phyloP scores from a whole-genome alignment of 2,329 filamentous ascomycete species.

The Nemania sp. region DNA sequence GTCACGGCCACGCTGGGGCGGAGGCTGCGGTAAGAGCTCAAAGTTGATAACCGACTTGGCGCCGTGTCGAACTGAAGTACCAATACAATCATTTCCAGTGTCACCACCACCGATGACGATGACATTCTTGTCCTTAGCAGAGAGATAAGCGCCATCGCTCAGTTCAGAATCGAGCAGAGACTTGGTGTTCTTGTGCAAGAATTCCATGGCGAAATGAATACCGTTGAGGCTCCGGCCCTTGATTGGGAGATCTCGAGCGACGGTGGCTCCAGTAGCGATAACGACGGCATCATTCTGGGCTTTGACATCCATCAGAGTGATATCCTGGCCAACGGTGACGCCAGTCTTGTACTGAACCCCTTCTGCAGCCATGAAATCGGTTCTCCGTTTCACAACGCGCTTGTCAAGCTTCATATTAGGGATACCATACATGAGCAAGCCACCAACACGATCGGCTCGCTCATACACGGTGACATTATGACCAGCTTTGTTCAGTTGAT shows the following conservation, averaged over 20 bases:
- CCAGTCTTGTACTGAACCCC: slow-evolving; percentile 81
- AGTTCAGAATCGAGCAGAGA: slow-evolving; percentile 91
- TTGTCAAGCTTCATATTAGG: slow-evolving; percentile 99
- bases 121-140: slow-evolving; percentile 93
- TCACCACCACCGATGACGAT: slow-evolving; percentile 97
- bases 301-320: slow-evolving; percentile 72
- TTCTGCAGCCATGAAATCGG: slow-evolving; percentile 91
- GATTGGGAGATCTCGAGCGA: slow-evolving; percentile 89
- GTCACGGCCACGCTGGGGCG: slow-evolving; percentile 84
- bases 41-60: slow-evolving; percentile 97
- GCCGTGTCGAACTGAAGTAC: slow-evolving; percentile 92
- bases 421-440: slow-evolving; percentile 96
- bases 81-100: slow-evolving; percentile 97
- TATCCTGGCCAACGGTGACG: slow-evolving; percentile 75
- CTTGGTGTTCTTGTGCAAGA: slow-evolving; percentile 97
- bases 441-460: slow-evolving; percentile 86
- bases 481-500: slow-evolving; percentile 92
- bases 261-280: slow-evolving; percentile 89
- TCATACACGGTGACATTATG: slow-evolving; percentile 90
- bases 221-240: slow-evolving; percentile 85
- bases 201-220: slow-evolving; percentile 96
- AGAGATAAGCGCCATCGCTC: slow-evolving; percentile 82
- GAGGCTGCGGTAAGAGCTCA: slow-evolving; percentile 90
- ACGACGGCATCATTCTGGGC: slow-evolving; percentile 79
- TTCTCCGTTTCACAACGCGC: slow-evolving; percentile 91